phyloP scores from a whole-genome alignment of 345 rosid genomes.

The Geranium brycei region DNA sequence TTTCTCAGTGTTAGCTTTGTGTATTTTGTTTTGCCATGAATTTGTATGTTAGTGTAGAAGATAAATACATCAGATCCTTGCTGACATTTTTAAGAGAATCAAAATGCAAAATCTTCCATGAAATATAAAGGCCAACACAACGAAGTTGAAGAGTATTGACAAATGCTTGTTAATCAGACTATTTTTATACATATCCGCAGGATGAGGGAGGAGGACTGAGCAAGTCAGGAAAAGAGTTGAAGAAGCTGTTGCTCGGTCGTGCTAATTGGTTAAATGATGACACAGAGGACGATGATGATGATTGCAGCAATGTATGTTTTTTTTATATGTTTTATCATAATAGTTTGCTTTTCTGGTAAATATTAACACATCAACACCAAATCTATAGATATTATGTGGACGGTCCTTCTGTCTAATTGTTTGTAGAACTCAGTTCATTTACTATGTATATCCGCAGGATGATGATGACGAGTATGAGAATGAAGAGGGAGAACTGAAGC shows the following conservation, averaged over 20 bases:
- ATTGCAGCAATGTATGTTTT: slow-evolving; percentile 61
- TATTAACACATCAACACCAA: background rate
- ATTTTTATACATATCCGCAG: background rate
- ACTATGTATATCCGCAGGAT: background rate
- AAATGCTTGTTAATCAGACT: background rate
- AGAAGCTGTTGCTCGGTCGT: slow-evolving; percentile 75
- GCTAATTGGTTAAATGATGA: slow-evolving; percentile 61
- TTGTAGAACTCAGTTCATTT: background rate
- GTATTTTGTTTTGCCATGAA: background rate
- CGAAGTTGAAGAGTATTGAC: background rate
- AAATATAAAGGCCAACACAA: background rate
- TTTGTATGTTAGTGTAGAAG: background rate
- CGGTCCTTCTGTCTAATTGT: background rate
- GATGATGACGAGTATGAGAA: too few relatives aligned
- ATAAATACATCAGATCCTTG: too few relatives aligned
- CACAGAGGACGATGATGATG: slow-evolving; percentile 71
- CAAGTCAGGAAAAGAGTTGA: slow-evolving; percentile 86
- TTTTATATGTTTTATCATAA: too few relatives aligned
- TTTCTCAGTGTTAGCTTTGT: background rate
- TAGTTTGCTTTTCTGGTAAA: too few relatives aligned
- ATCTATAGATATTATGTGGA: background rate
- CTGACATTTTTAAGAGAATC: background rate
- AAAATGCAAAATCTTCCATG: background rate
- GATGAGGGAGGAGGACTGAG: slow-evolving; percentile 75
- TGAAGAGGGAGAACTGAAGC: too few relatives aligned